Evolutionary conservation across 106 monocot genomes (phyloP), one percentile per base, ranked within the genome.

Genomic region (Ottelia alismoides): DNA sequence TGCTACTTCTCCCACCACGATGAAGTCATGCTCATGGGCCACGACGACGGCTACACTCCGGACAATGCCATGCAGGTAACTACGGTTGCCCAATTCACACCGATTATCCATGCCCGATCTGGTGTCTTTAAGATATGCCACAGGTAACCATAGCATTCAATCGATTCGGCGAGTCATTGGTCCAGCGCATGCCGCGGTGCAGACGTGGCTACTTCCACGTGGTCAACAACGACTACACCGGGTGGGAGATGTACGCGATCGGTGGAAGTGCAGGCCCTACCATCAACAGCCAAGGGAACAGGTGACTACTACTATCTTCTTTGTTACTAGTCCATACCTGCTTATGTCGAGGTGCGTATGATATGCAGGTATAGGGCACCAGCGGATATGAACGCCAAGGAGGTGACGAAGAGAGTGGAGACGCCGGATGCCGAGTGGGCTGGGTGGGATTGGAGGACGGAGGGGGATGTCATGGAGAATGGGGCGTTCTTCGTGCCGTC

Each of bases 401-500:
- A 81, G 71, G 86, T 85, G 65, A 92, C 92, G 55, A 82, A 86
- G 67, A 71, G 87, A 30, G 75, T 80, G 62, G 82, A 82, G 27
- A 72, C 71, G 11, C 67, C 21, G 2, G 86, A 78, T 26, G 54
- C 65, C 1, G 55, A 60, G 18, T 96, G 96, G 96, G 46, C 0
- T 2, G 65, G 58, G 31, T 96, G 96, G 96, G 74, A 96, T 43
- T 96, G 96, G 96, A 73, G 89, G 65, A 76, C 88, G 56, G 96
- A 89, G 47, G 89, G 89, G 16, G 96, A 96, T 46, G 45, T 85
- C 22, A 64, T 96, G 82, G 79, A 76, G 52, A 96, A 89, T 60
- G 89, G 96, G 0, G 96, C 89, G 5, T 78, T 85, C 72, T 96
- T 89, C 60, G 96, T 96, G 40, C 78, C 96, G 18, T 96, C 96